Evolutionary conservation across 2,329 filamentous ascomycete genomes (phyloP), one percentile per base, ranked within the genome.

Genomic region (Fusarium coicis): DNA sequence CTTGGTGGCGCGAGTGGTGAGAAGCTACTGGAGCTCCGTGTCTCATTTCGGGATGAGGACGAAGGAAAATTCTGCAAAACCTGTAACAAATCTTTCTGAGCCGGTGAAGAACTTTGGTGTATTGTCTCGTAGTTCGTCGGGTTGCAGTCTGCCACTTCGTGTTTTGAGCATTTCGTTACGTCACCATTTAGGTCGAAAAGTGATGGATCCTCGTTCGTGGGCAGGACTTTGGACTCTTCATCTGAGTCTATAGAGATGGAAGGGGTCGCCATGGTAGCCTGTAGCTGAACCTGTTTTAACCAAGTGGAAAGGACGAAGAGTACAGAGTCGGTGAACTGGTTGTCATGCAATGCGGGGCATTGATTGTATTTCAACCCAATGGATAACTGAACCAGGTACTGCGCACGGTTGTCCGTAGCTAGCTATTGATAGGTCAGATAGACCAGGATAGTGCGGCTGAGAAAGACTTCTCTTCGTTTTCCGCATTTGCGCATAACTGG

Each of bases 191-290:
- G 26, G 42, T 10, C 42, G 10, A 26, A 26, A 26, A 10, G n/a
- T 44, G 10, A 7, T 26, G n/a, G 16, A 6, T 18, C 11, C 42
- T 26, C 10, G 23, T 43, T 4, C 5, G 6, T 18, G 16, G 7
- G 42, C 23, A 44, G n/a, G n/a, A 11, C 2, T 1, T 18, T 6
- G 7, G 42, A 9, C 0, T 26, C 16, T 26, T 12, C 42, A 12
- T 12, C 7, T 2, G 2, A 5, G 6, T 44, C 5, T 12, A 4
- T 5, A 18, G n/a, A 7, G n/a, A 1, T 44, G 5, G 10, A 5
- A 26, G 23, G 2, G 10, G 42, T 19, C 7, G 16, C 7, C 42
- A 44, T 44, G 16, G 15, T 26, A 15, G n/a, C 7, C 8, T 44
- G n/a, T 26, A 44, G 42, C 7, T 44, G n/a, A 26, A 5, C 7